Conservation (phyloP, 148 eudicot genomes). For the Heliosperma pusillum region DNA sequence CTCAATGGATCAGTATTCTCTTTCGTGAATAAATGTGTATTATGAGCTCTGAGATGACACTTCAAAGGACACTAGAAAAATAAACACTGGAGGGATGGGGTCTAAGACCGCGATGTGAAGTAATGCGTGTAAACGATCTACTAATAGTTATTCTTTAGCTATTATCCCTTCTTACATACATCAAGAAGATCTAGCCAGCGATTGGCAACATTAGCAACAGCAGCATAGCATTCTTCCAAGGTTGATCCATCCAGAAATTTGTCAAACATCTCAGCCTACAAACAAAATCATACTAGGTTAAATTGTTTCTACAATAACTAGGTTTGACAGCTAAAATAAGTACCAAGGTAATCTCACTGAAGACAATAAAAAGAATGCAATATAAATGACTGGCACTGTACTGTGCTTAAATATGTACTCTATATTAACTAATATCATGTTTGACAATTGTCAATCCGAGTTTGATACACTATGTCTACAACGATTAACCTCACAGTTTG, state of each 20-base stretch:
- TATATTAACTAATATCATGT: slow-evolving; percentile 3
- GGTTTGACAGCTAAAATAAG: neutral
- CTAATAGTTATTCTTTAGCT: neutral
- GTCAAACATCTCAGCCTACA: slow-evolving; percentile 98
- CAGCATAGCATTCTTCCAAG: slow-evolving; percentile 88
- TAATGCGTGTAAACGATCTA: neutral
- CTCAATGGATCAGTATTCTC: slow-evolving; percentile 15
- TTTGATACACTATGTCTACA: neutral
- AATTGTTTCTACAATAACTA: neutral
- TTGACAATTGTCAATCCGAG: neutral
- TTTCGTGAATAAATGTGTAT: neutral
- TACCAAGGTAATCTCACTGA: neutral
- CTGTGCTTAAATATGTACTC: neutral
- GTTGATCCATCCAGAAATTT: slow-evolving; percentile 93
- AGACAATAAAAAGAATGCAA: neutral
- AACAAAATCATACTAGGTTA: slow-evolving; percentile 12
- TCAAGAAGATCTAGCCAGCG: slow-evolving; percentile 99
- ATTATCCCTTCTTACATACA: slow-evolving; percentile 48
- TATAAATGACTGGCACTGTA: neutral
- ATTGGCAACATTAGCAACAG: slow-evolving; percentile 91
- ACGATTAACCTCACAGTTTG: neutral
- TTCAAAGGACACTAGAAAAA: slow-evolving; percentile 6
- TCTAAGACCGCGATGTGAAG: neutral
- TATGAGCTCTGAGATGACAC: neutral
- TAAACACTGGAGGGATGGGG: neutral